phyloP scores from a whole-genome alignment of 2,329 filamentous ascomycete species.

The Talaromyces sp. region DNA sequence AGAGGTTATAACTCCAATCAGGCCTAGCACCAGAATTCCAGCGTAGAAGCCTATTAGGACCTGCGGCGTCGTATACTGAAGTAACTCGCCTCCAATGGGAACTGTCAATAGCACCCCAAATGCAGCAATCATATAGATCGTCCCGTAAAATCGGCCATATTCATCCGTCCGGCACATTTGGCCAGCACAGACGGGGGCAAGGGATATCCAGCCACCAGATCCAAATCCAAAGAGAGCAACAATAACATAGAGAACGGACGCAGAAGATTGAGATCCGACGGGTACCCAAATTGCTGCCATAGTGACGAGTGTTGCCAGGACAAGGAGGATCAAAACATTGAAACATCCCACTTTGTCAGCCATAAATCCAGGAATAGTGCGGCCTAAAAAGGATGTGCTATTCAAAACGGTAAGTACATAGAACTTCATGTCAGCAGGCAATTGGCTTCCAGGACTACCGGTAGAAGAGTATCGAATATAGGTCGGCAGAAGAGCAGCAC shows the following conservation, averaged over 20 bases:
- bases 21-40: conserved; percentile 33
- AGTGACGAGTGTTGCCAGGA: conserved; percentile 31
- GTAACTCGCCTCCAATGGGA: conserved; percentile 41
- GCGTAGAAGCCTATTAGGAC: conserved; percentile 43
- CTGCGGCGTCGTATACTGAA: conserved; percentile 41
- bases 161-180: conserved; percentile 43
- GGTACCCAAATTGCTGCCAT: conserved; percentile 43
- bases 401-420: conserved; percentile 43
- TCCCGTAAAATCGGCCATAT: conserved; percentile 44
- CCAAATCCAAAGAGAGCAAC: conserved; percentile 46
- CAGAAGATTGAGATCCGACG: conserved; percentile 34
- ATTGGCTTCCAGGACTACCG: neutral
- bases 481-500: conserved; percentile 43
- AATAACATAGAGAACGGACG: conserved; percentile 37
- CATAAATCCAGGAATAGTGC: conserved; percentile 39
- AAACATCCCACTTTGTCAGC: conserved; percentile 43
- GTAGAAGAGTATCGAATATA: conserved; percentile 28
- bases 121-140: conserved; percentile 42
- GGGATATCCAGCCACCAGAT: conserved; percentile 43
- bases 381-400: conserved; percentile 37
- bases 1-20: conserved; percentile 22
- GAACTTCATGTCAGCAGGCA: conserved; percentile 35
- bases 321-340: conserved; percentile 37
- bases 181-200: conserved; percentile 41
- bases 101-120: conserved; percentile 43